A percentile compares a stretch with the other conserved stretches of the same genome.
Conservation (phyloP, 208 protist species). For the Leptomonas seymouri region DNA sequence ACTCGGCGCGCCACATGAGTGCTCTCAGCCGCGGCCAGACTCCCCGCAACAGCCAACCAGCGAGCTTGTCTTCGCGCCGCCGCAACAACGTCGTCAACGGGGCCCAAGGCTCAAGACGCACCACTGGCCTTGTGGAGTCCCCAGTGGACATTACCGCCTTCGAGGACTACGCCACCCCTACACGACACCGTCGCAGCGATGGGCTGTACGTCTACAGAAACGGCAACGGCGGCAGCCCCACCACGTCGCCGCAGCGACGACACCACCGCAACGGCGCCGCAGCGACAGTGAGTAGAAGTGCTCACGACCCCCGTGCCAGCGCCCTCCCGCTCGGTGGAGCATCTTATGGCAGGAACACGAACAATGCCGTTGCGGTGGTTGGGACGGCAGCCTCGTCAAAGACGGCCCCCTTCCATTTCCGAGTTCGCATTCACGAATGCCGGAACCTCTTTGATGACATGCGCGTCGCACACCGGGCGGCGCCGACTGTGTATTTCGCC, state of each 20-base stretch:
- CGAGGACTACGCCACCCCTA: conserved; percentile 35
- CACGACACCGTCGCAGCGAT: conserved; percentile 11
- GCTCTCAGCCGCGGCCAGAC: conserved; percentile 9
- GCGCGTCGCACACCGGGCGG: conserved; percentile 20
- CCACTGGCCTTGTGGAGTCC: conserved; percentile 11
- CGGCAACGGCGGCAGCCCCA: conserved; percentile 16
- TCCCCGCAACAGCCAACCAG: background rate
- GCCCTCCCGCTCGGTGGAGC: background rate
- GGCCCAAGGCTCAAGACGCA: background rate
- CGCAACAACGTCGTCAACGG: background rate
- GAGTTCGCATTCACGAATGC: conserved; percentile 61
- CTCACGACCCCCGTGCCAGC: background rate
- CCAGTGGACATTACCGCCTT: conserved; percentile 17
- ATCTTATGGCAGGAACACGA: background rate
- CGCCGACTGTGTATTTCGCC: conserved; percentile 53
- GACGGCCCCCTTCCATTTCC: conserved; percentile 34
- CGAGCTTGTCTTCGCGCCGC: conserved; percentile 3
- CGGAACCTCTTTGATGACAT: conserved; percentile 46
- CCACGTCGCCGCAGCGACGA: background rate
- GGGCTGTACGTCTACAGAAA: conserved; percentile 23
- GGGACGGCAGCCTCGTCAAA: background rate
- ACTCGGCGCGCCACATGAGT: background rate
- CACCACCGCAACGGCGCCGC: background rate
- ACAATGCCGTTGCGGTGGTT: background rate
- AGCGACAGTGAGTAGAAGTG: background rate